Percentiles rank a stretch among this genome's conserved stretches.
Evolutionary conservation across 257 asterid species (phyloP).

Genomic region (Solanum okadae): DNA sequence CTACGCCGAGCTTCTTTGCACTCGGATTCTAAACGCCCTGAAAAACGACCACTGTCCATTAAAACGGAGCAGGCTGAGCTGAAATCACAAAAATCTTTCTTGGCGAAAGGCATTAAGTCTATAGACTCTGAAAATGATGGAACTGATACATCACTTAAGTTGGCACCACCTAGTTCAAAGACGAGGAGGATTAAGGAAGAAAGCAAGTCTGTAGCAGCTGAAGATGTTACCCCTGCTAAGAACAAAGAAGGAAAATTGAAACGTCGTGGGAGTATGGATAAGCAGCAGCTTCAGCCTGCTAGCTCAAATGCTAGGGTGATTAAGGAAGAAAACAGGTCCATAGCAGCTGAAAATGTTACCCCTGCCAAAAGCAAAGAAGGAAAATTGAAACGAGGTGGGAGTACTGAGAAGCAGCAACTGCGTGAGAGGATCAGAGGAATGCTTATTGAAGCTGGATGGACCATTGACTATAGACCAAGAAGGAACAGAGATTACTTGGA

Average conservation of each 20-base stretch:
- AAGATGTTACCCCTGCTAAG: conserved; percentile 9
- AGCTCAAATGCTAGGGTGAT: conserved; percentile 48
- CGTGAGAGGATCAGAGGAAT: conserved; percentile 84
- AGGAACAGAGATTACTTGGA: conserved; percentile 87
- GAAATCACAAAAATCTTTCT: conserved; percentile 18
- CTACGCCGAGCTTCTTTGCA: conserved; percentile 16
- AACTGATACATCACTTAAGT: conserved; percentile 55
- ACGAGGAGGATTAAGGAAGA: conserved; percentile 48
- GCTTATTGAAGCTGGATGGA: conserved; percentile 80
- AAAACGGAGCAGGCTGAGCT: conserved; percentile 29
- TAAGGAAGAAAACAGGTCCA: conserved; percentile 35
- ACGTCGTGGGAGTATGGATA: conserved; percentile 83
- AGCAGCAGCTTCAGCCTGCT: conserved; percentile 58
- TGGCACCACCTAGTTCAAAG: conserved; percentile 59
- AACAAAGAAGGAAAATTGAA: conserved; percentile 34
- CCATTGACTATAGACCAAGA: conserved; percentile 94
- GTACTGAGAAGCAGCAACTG: conserved; percentile 86
- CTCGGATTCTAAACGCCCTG: conserved; percentile 31
- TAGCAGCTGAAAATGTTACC: conserved; percentile 7
- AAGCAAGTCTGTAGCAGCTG: conserved; percentile 14
- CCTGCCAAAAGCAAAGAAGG: conserved; percentile 19
- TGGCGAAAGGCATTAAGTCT: conserved; percentile 26
- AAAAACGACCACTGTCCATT: conserved; percentile 18
- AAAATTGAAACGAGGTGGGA: conserved; percentile 63
- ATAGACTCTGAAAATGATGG: conserved; percentile 34